A percentile compares a stretch with the other conserved stretches of the same genome.
phyloP scores from a whole-genome alignment of 805 yeast genomes.

The Brettanomyces anomalus region DNA sequence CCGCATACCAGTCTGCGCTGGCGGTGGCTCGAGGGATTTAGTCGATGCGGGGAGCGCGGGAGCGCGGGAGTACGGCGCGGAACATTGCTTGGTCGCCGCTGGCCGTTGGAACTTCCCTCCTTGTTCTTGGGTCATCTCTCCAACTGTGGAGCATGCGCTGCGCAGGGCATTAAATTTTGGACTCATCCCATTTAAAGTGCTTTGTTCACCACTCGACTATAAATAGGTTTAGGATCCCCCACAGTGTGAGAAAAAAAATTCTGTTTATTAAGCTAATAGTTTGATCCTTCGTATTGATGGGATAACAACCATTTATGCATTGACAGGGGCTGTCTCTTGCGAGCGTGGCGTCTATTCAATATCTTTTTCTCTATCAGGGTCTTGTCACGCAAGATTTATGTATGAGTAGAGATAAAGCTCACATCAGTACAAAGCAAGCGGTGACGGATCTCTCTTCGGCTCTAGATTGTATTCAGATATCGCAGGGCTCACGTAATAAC shows the following conservation, averaged over 20 bases:
- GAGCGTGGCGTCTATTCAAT: constrained; percentile 2
- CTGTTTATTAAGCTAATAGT: too few relatives aligned
- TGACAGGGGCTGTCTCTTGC: constrained; percentile 2
- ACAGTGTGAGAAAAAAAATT: too few relatives aligned
- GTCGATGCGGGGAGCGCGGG: too few relatives aligned
- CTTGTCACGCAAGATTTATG: too few relatives aligned
- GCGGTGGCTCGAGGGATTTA: too few relatives aligned
- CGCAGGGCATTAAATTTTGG: neutral
- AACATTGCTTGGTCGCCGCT: neutral
- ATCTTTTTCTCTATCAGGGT: constrained; percentile 1
- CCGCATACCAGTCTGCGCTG: too few relatives aligned
- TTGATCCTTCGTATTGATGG: neutral
- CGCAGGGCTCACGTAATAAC: too few relatives aligned
- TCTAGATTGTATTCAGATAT: too few relatives aligned
- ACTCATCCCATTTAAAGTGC: neutral
- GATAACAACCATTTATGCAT: neutral
- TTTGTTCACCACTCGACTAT: neutral
- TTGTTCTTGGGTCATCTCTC: neutral
- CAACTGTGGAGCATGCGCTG: neutral
- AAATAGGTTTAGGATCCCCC: too few relatives aligned
- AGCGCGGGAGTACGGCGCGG: neutral
- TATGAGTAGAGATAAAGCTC: too few relatives aligned
- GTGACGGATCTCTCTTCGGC: too few relatives aligned
- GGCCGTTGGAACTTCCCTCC: neutral
- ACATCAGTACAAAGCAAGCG: too few relatives aligned